Evolutionary conservation across 495 filamentous ascomycete genomes (phyloP), one percentile per base, ranked within the genome.

Genomic region (Darksidea phi): DNA sequence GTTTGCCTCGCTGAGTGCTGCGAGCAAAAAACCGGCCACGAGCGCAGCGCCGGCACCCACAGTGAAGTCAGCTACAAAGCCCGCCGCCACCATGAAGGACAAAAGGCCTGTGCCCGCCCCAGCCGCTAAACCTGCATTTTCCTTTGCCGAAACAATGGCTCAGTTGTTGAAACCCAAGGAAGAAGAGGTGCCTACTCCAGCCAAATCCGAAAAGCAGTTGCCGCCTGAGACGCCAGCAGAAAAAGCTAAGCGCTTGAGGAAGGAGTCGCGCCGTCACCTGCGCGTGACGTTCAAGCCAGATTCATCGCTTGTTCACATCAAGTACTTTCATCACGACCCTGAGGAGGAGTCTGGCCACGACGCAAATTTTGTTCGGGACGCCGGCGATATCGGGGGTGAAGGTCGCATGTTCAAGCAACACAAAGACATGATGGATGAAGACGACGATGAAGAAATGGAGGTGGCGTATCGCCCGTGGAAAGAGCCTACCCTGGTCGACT

Each of bases 351-450:
- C 86, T 58, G 86, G 85, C n/a, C 86, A 85, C 8, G 80, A 84
- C 24, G 79, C 81, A 59, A 85, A 80, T 52, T 81, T 85, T 73
- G 73, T 84, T 34, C 81, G 85, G 37, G 87, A 91, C 73, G 82
- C 81, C 1, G 81, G 82, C 37, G 88, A 92, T 63, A 83, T 87
- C 48, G 84, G 84, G 26, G 82, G 81, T 18, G 91, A 96, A 75
- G 89, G 90, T 28, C 86, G 86, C 61, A 87, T 89, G 70, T 82
- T 94, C 65, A 94, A 91, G 71, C 81, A 88, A 54, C 86, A 86
- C 64, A 79, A 77, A 66, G 82, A 85, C 50, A 68, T 82, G 67
- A 81, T 82, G 37, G 76, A 82, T 1, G 71, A 85, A 1, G 87
- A 86, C 32, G 88, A 89, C 17, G 88, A 89, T 24, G 88, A 91